phyloP scores from a whole-genome alignment of 306 rosid species.

The Fragaria nilgerrensis region DNA sequence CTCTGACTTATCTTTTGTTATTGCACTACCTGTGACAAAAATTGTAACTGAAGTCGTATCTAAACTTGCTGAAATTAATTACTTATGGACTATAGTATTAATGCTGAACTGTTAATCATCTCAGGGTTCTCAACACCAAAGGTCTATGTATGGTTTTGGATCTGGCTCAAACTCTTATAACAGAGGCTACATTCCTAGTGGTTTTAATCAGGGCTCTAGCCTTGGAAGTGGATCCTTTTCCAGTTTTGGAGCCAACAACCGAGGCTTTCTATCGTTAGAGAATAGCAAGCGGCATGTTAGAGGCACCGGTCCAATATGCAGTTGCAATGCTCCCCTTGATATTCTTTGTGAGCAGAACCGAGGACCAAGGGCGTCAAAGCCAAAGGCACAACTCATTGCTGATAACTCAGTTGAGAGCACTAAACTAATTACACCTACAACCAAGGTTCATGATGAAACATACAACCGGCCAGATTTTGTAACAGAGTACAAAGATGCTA shows the following conservation, averaged over 20 bases:
- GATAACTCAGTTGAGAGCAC: conserved; percentile 54
- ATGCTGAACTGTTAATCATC: conserved; percentile 33
- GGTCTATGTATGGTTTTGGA: conserved; percentile 63
- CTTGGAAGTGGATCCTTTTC: conserved; percentile 45
- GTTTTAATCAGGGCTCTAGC: conserved; percentile 52
- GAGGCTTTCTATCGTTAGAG: conserved; percentile 54
- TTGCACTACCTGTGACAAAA: background rate
- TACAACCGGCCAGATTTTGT: conserved; percentile 58
- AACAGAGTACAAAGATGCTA: conserved; percentile 69
- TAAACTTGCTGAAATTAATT: background rate
- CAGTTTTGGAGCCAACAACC: conserved; percentile 36
- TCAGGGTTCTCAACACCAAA: conserved; percentile 76
- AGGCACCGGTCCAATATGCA: conserved; percentile 54
- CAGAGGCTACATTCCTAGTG: conserved; percentile 53
- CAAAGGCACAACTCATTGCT: conserved; percentile 48
- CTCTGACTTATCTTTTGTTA: background rate
- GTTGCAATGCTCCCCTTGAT: conserved; percentile 68
- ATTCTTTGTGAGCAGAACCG: conserved; percentile 79
- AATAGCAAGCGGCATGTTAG: conserved; percentile 52
- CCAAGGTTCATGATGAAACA: conserved; percentile 49
- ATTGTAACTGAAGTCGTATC: conserved; percentile 4
- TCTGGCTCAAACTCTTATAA: conserved; percentile 67
- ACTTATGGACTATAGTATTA: background rate
- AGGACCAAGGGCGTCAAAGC: conserved; percentile 84
- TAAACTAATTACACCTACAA: conserved; percentile 34